A percentile compares a stretch with the other conserved stretches of the same genome.
phyloP scores from a whole-genome alignment of 2,329 filamentous ascomycete genomes.

The Penicillium hordei region DNA sequence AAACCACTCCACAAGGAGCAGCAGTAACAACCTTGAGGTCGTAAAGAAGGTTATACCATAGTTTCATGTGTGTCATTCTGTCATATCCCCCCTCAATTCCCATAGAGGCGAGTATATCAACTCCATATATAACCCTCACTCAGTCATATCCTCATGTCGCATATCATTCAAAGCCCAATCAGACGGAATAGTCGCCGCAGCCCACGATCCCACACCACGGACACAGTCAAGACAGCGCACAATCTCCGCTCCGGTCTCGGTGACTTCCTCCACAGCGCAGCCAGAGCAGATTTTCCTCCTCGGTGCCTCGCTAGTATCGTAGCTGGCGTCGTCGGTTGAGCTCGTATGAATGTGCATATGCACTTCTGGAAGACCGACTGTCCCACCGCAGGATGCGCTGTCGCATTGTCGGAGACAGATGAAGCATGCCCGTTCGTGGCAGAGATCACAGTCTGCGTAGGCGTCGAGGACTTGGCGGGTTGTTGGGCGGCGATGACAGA shows the following conservation, averaged over 20 bases:
- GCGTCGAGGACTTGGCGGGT: constrained; percentile 42
- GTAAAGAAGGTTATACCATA: background rate
- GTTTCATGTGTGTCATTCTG: background rate
- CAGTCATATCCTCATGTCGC: constrained; percentile 12
- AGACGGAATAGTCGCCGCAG: constrained; percentile 9
- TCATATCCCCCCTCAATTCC: background rate
- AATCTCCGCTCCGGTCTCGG: constrained; percentile 38
- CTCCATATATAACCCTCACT: constrained; percentile 4
- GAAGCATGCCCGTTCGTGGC: constrained; percentile 41
- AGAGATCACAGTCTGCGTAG: constrained; percentile 44
- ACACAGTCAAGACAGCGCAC: constrained; percentile 42
- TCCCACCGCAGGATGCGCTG: constrained; percentile 29
- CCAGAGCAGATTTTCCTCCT: constrained; percentile 41
- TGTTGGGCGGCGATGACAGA: constrained; percentile 44
- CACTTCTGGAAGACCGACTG: background rate
- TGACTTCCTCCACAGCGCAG: constrained; percentile 42
- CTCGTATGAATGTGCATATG: background rate
- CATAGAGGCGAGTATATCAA: background rate
- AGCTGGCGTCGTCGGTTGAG: background rate
- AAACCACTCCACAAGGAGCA: background rate
- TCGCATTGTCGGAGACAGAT: constrained; percentile 45
- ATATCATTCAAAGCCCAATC: constrained; percentile 19
- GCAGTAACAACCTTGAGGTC: background rate
- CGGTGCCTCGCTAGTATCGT: background rate
- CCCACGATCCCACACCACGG: constrained; percentile 20